Conservation (phyloP, 2,329 filamentous ascomycete species). For the Pseudonectria buxi region DNA sequence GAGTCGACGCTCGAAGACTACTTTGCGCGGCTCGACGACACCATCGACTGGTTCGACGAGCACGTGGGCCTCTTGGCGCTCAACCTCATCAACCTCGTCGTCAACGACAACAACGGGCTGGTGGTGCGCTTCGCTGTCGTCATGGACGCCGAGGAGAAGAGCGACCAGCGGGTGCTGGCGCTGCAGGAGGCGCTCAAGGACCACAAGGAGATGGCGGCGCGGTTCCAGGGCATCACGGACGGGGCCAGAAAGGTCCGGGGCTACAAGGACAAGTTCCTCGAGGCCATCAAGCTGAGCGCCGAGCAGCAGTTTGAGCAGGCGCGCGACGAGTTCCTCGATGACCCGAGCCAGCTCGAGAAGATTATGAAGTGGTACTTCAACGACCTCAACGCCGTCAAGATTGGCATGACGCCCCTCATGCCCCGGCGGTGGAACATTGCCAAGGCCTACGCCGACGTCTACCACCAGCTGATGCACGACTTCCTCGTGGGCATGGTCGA, state of each 20-base stretch:
- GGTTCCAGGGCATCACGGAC: constrained; percentile 92
- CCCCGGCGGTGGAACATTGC: constrained; percentile 96
- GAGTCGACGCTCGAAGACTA: constrained; percentile 83
- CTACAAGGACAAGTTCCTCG: constrained; percentile 93
- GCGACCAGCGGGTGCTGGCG: constrained; percentile 83
- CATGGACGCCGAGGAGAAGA: constrained; percentile 94
- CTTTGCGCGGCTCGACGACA: constrained; percentile 78
- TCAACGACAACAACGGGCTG: constrained; percentile 78
- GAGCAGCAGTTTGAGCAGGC: constrained; percentile 67
- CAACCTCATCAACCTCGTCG: constrained; percentile 81
- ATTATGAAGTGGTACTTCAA: constrained; percentile 96
- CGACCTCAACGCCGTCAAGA: constrained; percentile 87
- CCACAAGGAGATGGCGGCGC: constrained; percentile 86
- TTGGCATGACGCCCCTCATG: constrained; percentile 86
- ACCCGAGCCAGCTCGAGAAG: constrained; percentile 79
- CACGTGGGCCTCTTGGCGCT: constrained; percentile 84
- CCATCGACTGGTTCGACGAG: constrained; percentile 92
- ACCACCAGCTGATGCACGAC: constrained; percentile 93
- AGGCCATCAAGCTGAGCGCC: constrained; percentile 68
- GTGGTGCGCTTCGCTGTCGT: constrained; percentile 88
- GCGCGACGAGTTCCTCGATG: constrained; percentile 70
- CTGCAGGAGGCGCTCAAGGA: constrained; percentile 92
- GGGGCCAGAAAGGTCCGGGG: constrained; percentile 87
- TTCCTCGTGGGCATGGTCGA: constrained; percentile 79
- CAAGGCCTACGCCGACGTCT: constrained; percentile 81